Percentiles rank a stretch among this genome's conserved stretches.
Conservation (phyloP, 441 rosid genomes). For the Gossypium trilobum region DNA sequence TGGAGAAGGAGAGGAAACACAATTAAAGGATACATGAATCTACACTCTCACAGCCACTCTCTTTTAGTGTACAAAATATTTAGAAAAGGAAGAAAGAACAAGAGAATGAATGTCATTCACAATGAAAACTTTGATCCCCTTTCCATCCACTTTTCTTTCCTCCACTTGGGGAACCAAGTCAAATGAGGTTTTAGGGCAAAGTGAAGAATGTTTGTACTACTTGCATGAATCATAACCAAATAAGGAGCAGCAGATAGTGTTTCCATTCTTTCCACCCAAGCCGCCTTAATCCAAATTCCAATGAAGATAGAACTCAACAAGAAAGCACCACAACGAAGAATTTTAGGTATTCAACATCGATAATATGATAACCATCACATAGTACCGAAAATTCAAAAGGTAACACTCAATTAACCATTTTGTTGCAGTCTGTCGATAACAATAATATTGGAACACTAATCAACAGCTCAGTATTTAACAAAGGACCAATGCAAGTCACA, state of each 20-base stretch:
- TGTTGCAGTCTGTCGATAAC: background rate
- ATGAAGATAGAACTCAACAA: background rate
- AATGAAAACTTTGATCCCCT: background rate
- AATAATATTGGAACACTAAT: background rate
- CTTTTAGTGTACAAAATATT: background rate
- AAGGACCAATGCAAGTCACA: background rate
- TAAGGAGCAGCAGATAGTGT: background rate
- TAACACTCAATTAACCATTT: background rate
- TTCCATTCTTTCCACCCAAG: background rate
- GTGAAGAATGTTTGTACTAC: background rate
- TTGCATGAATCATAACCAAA: background rate
- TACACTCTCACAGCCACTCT: background rate
- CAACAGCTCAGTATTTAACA: background rate
- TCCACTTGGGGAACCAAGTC: background rate
- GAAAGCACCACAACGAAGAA: background rate
- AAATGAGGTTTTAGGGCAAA: background rate
- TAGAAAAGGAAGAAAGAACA: background rate
- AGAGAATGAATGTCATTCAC: background rate
- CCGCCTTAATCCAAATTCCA: background rate
- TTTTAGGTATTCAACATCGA: background rate
- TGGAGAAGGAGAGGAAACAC: background rate
- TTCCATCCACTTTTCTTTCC: background rate
- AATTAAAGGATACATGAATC: background rate
- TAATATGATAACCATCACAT: background rate
- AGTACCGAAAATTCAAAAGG: background rate